Base-by-base conservation (phyloP, 139 green algal species). In the Asterochloris erici region DNA sequence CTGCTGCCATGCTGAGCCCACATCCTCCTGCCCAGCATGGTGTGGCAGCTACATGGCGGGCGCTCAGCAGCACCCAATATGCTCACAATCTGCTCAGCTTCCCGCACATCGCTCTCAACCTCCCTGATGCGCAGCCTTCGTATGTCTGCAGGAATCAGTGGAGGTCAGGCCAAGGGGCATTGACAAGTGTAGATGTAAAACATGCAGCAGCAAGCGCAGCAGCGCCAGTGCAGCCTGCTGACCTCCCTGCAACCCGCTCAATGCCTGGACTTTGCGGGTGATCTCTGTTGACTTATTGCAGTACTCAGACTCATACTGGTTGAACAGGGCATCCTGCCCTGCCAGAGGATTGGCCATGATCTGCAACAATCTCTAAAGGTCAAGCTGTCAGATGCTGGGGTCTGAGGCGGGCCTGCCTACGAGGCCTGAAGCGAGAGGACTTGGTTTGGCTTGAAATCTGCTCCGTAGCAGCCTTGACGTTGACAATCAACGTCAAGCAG, bases 21-120 rank as follows among this genome's bases (percentile, higher is more conserved):
- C 38, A 54, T 54, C 38, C 6, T 54, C 38, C 38, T 54, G 38
- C 38, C 38, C 38, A 54, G 38, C 38, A 54, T 54, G 38, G 38
- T 54, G 4, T 54, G 38, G 38, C 38, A 54, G 38, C 38, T 54
- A 54, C 38, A 54, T 54, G 38, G 38, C 38, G 38, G 38, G 38
- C 38, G 4, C 38, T 54, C 38, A 54, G 29, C 9, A 14, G 63
- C 16, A 54, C 38, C 6, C 15, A 10, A n/a, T 16, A 70, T 17
- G 61, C 93, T 88, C 63, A 97, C 93, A 73, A 98, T 89, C 62
- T 93, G 91, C 13, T 98, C 95, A 62, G 93, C 94, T 68, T 97
- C 90, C 68, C 79, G 86, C 23, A 98, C 81, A 23, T 96, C 93
- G 28, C 70, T 81, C 38, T 98, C 93, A n/a, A 96, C 85, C 76